A percentile compares a stretch with the other conserved stretches of the same genome.
phyloP scores from a whole-genome alignment of 148 eudicot species.

The Spergularia marina region DNA sequence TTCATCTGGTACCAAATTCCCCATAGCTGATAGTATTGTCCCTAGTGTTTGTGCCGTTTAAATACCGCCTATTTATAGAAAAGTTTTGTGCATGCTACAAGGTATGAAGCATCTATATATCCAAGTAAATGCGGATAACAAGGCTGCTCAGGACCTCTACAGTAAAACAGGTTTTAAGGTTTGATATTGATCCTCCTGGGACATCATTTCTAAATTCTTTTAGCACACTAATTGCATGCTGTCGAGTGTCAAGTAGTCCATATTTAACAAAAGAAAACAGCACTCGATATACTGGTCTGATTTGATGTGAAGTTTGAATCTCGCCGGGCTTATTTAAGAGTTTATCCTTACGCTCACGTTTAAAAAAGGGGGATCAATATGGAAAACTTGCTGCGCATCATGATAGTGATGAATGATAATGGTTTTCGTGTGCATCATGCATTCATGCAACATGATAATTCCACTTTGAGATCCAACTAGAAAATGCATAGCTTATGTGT shows the following conservation, averaged over 20 bases:
- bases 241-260: not conserved
- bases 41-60: constrained; percentile 4
- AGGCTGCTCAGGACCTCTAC: constrained; percentile 68
- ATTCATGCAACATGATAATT: too few relatives aligned
- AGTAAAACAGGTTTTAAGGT: constrained; percentile 68
- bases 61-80: not conserved
- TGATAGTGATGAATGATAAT: too few relatives aligned
- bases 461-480: too few relatives aligned
- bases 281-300: not conserved
- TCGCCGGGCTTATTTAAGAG: too few relatives aligned
- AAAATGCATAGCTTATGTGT: too few relatives aligned
- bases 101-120: constrained; percentile 71
- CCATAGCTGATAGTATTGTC: not conserved
- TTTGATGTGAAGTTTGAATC: too few relatives aligned
- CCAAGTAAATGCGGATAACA: constrained; percentile 75
- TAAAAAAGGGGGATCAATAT: too few relatives aligned
- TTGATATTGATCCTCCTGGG: constrained; percentile 10
- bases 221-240: not conserved
- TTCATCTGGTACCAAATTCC: constrained; percentile 40
- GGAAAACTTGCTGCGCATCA: too few relatives aligned
- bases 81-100: constrained; percentile 18
- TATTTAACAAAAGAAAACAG: not conserved
- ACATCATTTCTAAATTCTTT: constrained; percentile 4
- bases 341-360: too few relatives aligned
- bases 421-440: too few relatives aligned